Base-by-base conservation (phyloP, 768 basidiomycete species). In the Boletus tomentosulus region DNA sequence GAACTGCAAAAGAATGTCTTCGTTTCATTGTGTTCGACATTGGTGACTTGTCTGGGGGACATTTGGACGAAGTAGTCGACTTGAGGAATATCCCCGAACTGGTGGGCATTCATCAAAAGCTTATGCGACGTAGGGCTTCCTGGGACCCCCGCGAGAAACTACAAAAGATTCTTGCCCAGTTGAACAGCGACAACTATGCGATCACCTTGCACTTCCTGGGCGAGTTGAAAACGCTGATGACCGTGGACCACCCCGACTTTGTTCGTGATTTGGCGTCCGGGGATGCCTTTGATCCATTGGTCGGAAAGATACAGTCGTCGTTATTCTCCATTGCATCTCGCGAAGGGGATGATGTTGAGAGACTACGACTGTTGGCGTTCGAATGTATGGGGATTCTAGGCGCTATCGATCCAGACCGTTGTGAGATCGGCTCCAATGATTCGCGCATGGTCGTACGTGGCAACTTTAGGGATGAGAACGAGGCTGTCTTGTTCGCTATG, bases 371-470 rank as follows among this genome's bases (percentile, higher is more conserved):
- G 41, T 69, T 89, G 19, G 87, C 92, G 1, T 94, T 87, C 64
- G 91, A 97, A 64, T 97, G 92, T 65, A 83, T 98, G 51, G 93
- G 95, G 2, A 81, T 91, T 22, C 72, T 98, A 12, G 97, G 97
- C 6, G 97, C 97, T 2, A 79, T 95, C 16, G 97, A 99, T 69
- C 96, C 96, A 1, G 96, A 98, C 74, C 80, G 97, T 46, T 88
- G 89, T 62, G 87, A 91, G 57, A 76, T 92, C 19, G 73, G 74
- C 1, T 66, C 77, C 30, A 72, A 70, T 35, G 85, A 87, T 57
- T 69, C 80, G 3, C 78, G 79, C 42, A 86, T 89, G 72, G 79
- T 93, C 44, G 78, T 98, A 46, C 74, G 84, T 55, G 81, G 78
- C 63, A 94, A 98, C 66, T 97, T 93, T 66, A 75, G 74, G 1